A percentile compares a stretch with the other conserved stretches of the same genome.
phyloP scores from a whole-genome alignment of 202 grass and related monocot species.

The Brachypodium distachyon region DNA sequence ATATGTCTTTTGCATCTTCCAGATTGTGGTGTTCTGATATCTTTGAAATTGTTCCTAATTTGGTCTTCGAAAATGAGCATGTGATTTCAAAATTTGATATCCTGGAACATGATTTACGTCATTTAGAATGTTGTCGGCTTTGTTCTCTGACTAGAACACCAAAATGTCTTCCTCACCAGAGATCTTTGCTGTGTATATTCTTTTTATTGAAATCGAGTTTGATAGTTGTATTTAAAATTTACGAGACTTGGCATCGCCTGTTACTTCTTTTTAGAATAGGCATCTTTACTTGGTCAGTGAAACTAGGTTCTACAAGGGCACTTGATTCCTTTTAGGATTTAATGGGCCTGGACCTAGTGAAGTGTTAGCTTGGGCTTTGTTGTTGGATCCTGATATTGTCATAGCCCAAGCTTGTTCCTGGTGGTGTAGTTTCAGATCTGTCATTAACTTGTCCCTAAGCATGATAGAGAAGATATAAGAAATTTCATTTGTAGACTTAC shows the following conservation, averaged over 20 bases:
- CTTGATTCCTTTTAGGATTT: not conserved
- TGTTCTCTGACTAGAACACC: not conserved
- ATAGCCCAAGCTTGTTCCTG: conserved; percentile 9
- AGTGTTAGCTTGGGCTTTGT: not conserved
- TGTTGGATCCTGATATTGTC: not conserved
- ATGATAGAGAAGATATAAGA: not conserved
- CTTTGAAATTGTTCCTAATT: not conserved
- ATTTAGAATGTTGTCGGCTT: not conserved
- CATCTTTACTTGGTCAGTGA: not conserved
- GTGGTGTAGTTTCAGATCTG: not conserved
- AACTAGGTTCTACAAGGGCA: not conserved
- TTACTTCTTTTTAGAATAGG: too few relatives aligned
- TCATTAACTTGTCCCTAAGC: not conserved
- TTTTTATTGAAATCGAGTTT: not conserved
- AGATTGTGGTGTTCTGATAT: conserved; percentile 6
- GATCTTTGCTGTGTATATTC: not conserved
- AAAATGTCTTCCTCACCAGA: not conserved
- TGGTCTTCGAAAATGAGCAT: not conserved
- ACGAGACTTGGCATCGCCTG: not conserved
- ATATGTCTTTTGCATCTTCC: not conserved
- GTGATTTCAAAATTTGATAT: not conserved
- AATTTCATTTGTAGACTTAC: not conserved
- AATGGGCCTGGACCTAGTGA: not conserved
- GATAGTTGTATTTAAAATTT: not conserved
- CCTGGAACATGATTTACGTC: not conserved